Evolutionary conservation across 352 stramenopile genomes (phyloP), one percentile per base, ranked within the genome.

Genomic region (Phytopythium kandeliae): DNA sequence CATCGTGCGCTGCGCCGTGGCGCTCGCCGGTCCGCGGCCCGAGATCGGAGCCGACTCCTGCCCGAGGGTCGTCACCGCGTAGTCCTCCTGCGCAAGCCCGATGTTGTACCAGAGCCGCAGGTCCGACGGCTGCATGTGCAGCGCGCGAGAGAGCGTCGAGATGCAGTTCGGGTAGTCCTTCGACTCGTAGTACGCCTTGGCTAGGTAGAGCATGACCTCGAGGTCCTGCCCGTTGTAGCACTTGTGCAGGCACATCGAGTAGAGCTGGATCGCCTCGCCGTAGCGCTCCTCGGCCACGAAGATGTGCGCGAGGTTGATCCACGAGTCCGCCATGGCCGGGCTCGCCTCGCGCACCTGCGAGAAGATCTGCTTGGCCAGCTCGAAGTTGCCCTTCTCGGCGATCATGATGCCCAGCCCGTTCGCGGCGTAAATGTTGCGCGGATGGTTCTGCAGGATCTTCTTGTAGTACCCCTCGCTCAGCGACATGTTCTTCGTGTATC

Each of bases 341-440:
- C 87, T 97, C 4, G 96, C 89, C 74, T 99, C 95, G 60, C 96
- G 79, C 11, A 99, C 95, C 56, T 95, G 82, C n/a, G 85, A 87
- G 62, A 99, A 98, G 52, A 98, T 92, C 60, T 97, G 89, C 59
- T 98, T 98, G 10, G 94, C 93, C 48, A 97, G 84, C 50, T 98
- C 92, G 25, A 98, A 86, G 53, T 98, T 97, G 21, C 88, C 96
- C 65, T 98, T 98, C 67, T 99, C 96, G 6, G 96, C 96, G 67
- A 99, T 85, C 67, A 98, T 96, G 63, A 98, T 98, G 17, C 96
- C 96, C 38, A 99, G 68, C n/a, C 96, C 96, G 63, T 98, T 98
- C 16, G 95, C 96, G 25, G 96, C 95, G 61, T 98, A 98, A 19
- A 97, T 93, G 74, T 98, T 98, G 47, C 78, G 77, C 13, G 89